phyloP scores from a whole-genome alignment of 2,329 filamentous ascomycete genomes.

The Moelleriella libera region DNA sequence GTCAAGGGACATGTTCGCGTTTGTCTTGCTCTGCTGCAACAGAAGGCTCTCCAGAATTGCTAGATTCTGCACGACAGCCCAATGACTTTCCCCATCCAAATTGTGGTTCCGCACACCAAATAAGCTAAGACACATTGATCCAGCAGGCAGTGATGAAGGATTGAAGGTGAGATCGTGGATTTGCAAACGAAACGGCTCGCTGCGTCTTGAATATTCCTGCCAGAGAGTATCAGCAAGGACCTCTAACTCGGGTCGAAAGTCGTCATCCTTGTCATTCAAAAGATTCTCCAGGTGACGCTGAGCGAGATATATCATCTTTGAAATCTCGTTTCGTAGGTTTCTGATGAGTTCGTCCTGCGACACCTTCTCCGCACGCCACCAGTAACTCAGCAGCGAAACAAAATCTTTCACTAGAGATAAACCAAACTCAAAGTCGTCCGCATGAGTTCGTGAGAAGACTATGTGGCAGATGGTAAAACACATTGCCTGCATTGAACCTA shows the following conservation, averaged over 20 bases:
- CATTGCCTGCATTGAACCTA: conserved; percentile 52
- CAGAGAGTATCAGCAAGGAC: conserved; percentile 59
- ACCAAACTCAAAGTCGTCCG: conserved; percentile 53
- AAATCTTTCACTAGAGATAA: conserved; percentile 44
- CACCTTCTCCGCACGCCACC: conserved; percentile 63
- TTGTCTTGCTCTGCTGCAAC: conserved; percentile 11
- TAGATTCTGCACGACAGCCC: conserved; percentile 44
- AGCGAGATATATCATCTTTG: conserved; percentile 55
- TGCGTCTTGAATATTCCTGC: conserved; percentile 61
- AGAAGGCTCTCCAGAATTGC: conserved; percentile 41
- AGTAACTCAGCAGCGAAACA: conserved; percentile 55
- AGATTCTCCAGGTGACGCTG: conserved; percentile 49
- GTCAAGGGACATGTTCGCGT: conserved; percentile 9
- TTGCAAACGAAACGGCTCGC: conserved; percentile 58
- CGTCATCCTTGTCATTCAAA: conserved; percentile 25
- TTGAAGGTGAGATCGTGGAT: conserved; percentile 60
- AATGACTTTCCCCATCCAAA: conserved; percentile 40
- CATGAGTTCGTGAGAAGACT: conserved; percentile 49
- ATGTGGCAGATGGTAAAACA: conserved; percentile 66
- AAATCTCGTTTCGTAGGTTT: conserved; percentile 60
- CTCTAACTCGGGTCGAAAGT: conserved; percentile 36
- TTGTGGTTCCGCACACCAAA: conserved; percentile 42
- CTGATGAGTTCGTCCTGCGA: conserved; percentile 46
- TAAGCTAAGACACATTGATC: conserved; percentile 30
- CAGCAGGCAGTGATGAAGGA: conserved; percentile 23